Conservation (phyloP, 257 asterid species). For the Penstemon eatonii region DNA sequence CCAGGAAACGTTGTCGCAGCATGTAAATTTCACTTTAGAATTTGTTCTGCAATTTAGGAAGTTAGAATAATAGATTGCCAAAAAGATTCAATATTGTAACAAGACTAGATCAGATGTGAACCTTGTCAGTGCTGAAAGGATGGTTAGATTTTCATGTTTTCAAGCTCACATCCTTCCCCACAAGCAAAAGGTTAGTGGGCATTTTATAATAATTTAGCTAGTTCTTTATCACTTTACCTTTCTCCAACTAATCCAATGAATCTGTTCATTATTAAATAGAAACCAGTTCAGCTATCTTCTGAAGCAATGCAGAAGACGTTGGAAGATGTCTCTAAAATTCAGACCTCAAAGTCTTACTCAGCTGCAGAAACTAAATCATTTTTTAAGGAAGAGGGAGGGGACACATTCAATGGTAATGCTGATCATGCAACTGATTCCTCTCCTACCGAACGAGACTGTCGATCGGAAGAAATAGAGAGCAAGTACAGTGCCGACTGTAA, state of each 20-base stretch:
- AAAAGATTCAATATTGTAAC: slow-evolving; percentile 31
- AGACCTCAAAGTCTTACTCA: slow-evolving; percentile 31
- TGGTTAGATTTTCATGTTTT: slow-evolving; percentile 96
- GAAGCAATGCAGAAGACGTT: slow-evolving; percentile 64
- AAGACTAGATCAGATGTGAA: slow-evolving; percentile 52
- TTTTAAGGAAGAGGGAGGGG: slow-evolving; percentile 35
- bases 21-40: slow-evolving; percentile 36
- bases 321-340: slow-evolving; percentile 55
- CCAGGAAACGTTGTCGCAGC: slow-evolving; percentile 24
- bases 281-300: slow-evolving; percentile 49
- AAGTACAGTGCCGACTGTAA: slow-evolving; percentile 47
- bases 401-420: slow-evolving; percentile 26
- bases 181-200: slow-evolving; percentile 74
- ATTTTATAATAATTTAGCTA: slow-evolving; percentile 12
- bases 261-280: slow-evolving; percentile 48
- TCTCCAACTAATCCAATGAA: neutral
- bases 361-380: slow-evolving; percentile 33
- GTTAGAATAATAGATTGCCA: slow-evolving; percentile 32
- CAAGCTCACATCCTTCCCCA: slow-evolving; percentile 55
- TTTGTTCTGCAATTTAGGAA: slow-evolving; percentile 31
- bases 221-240: neutral
- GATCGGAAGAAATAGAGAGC: slow-evolving; percentile 58
- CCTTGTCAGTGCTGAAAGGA: slow-evolving; percentile 36
- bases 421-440: slow-evolving; percentile 49
- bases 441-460: slow-evolving; percentile 49